A percentile compares a stretch with the other conserved stretches of the same genome.
phyloP scores from a whole-genome alignment of 441 rosid species.

The Aleurites moluccanus region DNA sequence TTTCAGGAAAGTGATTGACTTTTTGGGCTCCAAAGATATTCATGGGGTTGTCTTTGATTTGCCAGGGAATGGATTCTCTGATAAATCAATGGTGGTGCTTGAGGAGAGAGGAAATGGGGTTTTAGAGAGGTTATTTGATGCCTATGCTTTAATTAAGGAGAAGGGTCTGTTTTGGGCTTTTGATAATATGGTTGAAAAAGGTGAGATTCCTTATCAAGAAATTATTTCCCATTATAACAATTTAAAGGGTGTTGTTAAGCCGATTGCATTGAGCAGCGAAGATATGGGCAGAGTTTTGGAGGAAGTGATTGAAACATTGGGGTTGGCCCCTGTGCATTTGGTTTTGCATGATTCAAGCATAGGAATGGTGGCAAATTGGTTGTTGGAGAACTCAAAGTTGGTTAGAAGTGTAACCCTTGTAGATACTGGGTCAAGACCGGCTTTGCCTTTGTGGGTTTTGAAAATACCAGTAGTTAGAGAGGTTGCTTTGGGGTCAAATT shows the following conservation, averaged over 20 bases:
- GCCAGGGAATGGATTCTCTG: slow-evolving; percentile 97
- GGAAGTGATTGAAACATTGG: slow-evolving; percentile 68
- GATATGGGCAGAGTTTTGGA: slow-evolving; percentile 67
- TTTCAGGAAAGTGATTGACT: slow-evolving; percentile 45
- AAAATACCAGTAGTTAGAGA: slow-evolving; percentile 59
- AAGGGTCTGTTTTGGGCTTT: slow-evolving; percentile 95
- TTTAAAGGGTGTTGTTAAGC: slow-evolving; percentile 43
- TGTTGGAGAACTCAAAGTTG: slow-evolving; percentile 50
- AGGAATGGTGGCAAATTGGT: slow-evolving; percentile 43
- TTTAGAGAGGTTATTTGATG: slow-evolving; percentile 61
- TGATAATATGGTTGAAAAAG: slow-evolving; percentile 91
- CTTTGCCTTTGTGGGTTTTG: slow-evolving; percentile 70
- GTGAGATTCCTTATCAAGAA: slow-evolving; percentile 82
- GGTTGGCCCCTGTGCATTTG: slow-evolving; percentile 53
- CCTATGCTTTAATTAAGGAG: slow-evolving; percentile 64
- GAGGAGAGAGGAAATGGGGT: slow-evolving; percentile 57
- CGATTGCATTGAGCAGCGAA: slow-evolving; percentile 64
- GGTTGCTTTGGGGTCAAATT: slow-evolving; percentile 48
- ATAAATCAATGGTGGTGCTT: slow-evolving; percentile 54
- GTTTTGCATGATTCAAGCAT: slow-evolving; percentile 90
- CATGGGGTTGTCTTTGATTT: slow-evolving; percentile 70
- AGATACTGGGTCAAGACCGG: slow-evolving; percentile 61
- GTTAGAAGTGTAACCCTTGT: slow-evolving; percentile 74
- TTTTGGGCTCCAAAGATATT: slow-evolving; percentile 63
- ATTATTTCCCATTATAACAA: slow-evolving; percentile 39